Evolutionary conservation across 805 yeast species (phyloP), one percentile per base, ranked within the genome.

Genomic region (Teunomyces barrocoloradensis): DNA sequence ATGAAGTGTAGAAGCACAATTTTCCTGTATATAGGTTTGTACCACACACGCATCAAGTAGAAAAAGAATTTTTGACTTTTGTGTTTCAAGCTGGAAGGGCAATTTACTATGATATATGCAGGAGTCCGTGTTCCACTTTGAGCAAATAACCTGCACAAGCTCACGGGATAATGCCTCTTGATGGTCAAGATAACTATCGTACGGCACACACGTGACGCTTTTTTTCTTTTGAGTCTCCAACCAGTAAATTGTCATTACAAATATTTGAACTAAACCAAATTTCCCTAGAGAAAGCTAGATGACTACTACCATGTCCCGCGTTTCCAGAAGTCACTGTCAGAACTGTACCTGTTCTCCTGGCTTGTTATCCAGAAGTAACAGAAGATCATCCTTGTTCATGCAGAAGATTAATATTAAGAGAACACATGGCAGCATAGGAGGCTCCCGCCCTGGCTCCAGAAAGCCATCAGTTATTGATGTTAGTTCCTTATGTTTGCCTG

Each of bases 291-390:
- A 37, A 37, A 37, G 18, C 40, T 21, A 20, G 15, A 37, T 21
- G 11, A n/a, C 32, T 30, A 10, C 18, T 13, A n/a, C 34, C 6
- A 58, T 59, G 59, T 50, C 62, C 41, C 68, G 68, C 58, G 66
- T 70, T 6, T 52, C 66, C 11, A 64, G 78, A 56, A 73, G 69
- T 11, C 74, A 70, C 57, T 87, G 94, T 62, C 74, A 78, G 42
- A 82, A 87, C 68, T 87, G 96, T 69, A 85, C 89, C 2, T 87
- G 95, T 62, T 85, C 92, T 0, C 94, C 94, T 4, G 96, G 96
- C 3, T 69, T 87, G 38, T 65, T 87, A 42, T 82, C 89, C 27
- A 75, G 95, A 58, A 79, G 75, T 50, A 80, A 79, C 58, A 75
- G 84, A 56, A 72, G 88, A 55, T 75, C 86, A 15, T 75, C 86